Evolutionary conservation across 148 eudicot genomes (phyloP).

Genomic region (Cornus controversa): DNA sequence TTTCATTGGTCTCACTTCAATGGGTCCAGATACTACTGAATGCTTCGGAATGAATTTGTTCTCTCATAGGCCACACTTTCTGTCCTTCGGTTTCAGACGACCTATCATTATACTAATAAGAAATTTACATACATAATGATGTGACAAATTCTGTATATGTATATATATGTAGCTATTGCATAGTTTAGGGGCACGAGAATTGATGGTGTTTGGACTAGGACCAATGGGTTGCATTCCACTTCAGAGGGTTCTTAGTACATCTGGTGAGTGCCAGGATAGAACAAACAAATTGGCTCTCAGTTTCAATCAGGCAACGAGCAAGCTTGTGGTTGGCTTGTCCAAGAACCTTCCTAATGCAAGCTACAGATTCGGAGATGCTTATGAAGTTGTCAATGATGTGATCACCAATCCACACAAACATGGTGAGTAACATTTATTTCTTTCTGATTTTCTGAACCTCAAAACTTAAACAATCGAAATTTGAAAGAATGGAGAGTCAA

Average conservation of each 20-base stretch:
- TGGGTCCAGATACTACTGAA: no score
- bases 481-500: no score
- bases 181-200: slow-evolving; percentile 61
- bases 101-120: no score
- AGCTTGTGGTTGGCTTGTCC: slow-evolving; percentile 46
- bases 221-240: slow-evolving; percentile 97
- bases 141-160: no score
- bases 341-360: slow-evolving; percentile 55
- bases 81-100: no score
- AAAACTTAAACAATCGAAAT: no score
- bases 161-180: slow-evolving; percentile 47
- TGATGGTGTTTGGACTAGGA: slow-evolving; percentile 82
- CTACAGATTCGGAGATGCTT: slow-evolving; percentile 73
- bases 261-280: slow-evolving; percentile 70
- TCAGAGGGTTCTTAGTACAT: slow-evolving; percentile 65
- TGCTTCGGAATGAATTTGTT: no score
- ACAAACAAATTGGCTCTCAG: slow-evolving; percentile 61
- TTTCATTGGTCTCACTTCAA: no score
- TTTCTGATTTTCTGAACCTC: no score
- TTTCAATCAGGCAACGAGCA: slow-evolving; percentile 55
- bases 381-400: slow-evolving; percentile 76
- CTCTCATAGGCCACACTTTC: no score
- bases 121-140: no score
- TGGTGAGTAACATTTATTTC: slow-evolving; percentile 35
- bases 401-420: slow-evolving; percentile 63